Conservation (phyloP, 129 eudicot species). For the Daucus carota region DH1_v3.0 NC_030383.2:7016001-7016500, state of each 20-base stretch:
- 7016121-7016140: neutral
- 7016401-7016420: slow-evolving; percentile 14
- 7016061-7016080: neutral
- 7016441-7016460: no score
- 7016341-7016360: slow-evolving; percentile 85
- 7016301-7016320: slow-evolving; percentile 72
- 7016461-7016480: no score
- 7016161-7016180: slow-evolving; percentile 78
- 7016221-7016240: slow-evolving; percentile 72
- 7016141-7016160: slow-evolving; percentile 23
- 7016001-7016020: neutral
- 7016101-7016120: neutral
- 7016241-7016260: slow-evolving; percentile 68
- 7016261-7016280: slow-evolving; percentile 46
- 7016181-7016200: slow-evolving; percentile 56
- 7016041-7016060: neutral
- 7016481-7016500: neutral
- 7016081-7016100: neutral
- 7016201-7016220: slow-evolving; percentile 38
- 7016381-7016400: slow-evolving; percentile 56
- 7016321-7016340: slow-evolving; percentile 66
- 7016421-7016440: neutral
- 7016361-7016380: slow-evolving; percentile 73
- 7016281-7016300: slow-evolving; percentile 71
- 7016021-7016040: neutral